Evolutionary conservation across 1,284 basidiomycete species (phyloP), one percentile per base, ranked within the genome.

Genomic region (Ceratobasidium sp.): DNA sequence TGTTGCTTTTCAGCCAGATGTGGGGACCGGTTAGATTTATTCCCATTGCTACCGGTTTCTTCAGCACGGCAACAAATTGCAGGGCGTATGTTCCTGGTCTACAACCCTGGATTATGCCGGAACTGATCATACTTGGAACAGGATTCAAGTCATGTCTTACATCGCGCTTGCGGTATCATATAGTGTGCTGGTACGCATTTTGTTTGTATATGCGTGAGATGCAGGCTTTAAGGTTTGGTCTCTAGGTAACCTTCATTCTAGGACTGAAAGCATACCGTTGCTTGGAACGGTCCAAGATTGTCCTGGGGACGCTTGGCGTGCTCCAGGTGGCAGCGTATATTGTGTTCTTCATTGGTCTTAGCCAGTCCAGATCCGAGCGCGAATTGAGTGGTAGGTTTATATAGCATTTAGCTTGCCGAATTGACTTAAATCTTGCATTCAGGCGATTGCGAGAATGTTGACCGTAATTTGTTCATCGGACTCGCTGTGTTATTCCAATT

Each of bases 191-290:
- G 86, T 88, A 76, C 75, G 79, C 73, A 41, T n/a, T 32, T 3
- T 28, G n/a, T 4, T 18, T 34, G 14, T 23, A 16, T 21, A n/a
- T 10, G 12, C 9, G 12, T n/a, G n/a, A 36, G 12, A 28, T 53
- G 18, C 18, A 2, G 21, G 10, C 39, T 26, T 45, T 28, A 45
- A 32, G 3, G 34, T 26, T 39, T 72, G 43, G 50, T 61, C 26
- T 41, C n/a, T 74, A 90, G 88, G 84, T 89, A 57, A 85, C 87
- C 0, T 88, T 88, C 36, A 86, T 90, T 48, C 80, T 89, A 50
- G 89, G 89, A 5, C 80, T 87, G 75, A 91, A 91, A 78, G 88
- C 87, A 4, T 91, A 89, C 76, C 85, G 85, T 75, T 89, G 88
- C 76, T 80, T 89, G 73, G 84, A 86, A 76, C 85, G 86, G 74